Conservation (phyloP, 495 filamentous ascomycete species). For the Aspergillus nanangensis region DNA sequence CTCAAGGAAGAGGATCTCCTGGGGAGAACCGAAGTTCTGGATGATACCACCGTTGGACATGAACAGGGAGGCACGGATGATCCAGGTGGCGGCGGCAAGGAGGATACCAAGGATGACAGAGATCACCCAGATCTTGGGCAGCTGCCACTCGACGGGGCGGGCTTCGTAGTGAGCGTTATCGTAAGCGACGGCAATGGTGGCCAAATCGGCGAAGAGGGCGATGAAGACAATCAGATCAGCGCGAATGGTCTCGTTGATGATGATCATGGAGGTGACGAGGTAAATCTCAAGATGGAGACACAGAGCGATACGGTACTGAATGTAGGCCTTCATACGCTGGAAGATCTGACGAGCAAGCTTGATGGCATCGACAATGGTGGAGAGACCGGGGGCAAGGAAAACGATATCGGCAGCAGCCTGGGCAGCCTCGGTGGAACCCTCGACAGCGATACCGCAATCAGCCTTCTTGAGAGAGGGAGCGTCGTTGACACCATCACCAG, state of each 20-base stretch:
- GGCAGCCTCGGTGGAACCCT: slow-evolving; percentile 72
- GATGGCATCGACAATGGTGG: slow-evolving; percentile 72
- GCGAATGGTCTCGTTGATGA: slow-evolving; percentile 67
- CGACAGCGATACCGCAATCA: slow-evolving; percentile 73
- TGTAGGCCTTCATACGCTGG: slow-evolving; percentile 80
- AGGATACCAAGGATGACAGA: slow-evolving; percentile 61
- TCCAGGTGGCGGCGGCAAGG: slow-evolving; percentile 65
- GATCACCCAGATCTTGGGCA: slow-evolving; percentile 77
- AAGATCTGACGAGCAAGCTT: slow-evolving; percentile 77
- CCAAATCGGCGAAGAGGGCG: slow-evolving; percentile 72
- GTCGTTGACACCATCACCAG: slow-evolving; percentile 73
- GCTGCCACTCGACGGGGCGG: slow-evolving; percentile 71
- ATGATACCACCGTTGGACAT: slow-evolving; percentile 66
- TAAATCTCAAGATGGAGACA: slow-evolving; percentile 75
- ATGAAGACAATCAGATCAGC: slow-evolving; percentile 71
- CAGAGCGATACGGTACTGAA: slow-evolving; percentile 76
- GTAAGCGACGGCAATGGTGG: slow-evolving; percentile 72
- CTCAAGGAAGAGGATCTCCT: slow-evolving; percentile 72
- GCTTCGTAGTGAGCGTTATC: slow-evolving; percentile 71
- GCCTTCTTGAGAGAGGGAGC: slow-evolving; percentile 71
- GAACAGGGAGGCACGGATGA: slow-evolving; percentile 64
- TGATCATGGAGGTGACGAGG: slow-evolving; percentile 73
- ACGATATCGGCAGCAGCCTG: slow-evolving; percentile 76
- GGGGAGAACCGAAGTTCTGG: slow-evolving; percentile 66
- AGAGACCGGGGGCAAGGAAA: slow-evolving; percentile 73